Evolutionary conservation across 257 asterid species (phyloP), one percentile per base, ranked within the genome.

Genomic region (Catharanthus roseus): DNA sequence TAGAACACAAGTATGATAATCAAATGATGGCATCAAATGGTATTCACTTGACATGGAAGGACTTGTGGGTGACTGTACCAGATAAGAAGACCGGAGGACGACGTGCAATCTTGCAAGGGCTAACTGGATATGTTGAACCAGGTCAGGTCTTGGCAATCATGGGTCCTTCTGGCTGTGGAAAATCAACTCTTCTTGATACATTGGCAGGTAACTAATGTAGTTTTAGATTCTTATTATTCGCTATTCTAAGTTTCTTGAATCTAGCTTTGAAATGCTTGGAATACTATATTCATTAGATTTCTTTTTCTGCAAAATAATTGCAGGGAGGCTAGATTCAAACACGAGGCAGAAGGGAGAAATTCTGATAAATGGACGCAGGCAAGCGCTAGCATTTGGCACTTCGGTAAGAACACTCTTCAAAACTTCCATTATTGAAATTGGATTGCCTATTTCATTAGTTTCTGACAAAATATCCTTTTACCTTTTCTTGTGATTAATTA

Each of bases 81-180:
- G 65, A 34, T 2, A 71, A 58, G 3, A 70, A 70, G 5, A 56
- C 42, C 4, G 64, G 64, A 21, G 72, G 63, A 0, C 44, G 72
- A 3, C 55, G 65, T 13, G 23, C 80, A 6, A 76, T 76, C 69
- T 75, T 76, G 66, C 71, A 76, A 39, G 80, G 76, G 44, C 63
- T 76, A 42, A 76, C 80, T 6, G 80, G 80, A 6, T 76, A 70
- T 42, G 79, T 72, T 16, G 68, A 68, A 34, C 79, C 75, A 2
- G 74, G 75, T 70, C 75, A 76, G 47, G 47, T 64, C 65, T 71
- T 76, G 66, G 80, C 80, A 1, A 57, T 76, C 9, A 76, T 70
- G 80, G 80, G 80, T 13, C 79, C 79, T 70, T 69, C 79, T 63
- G 79, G 79, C 42, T 63, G 72, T 70, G 79, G 79, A 61, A 76